Conservation (phyloP, 106 monocot species). For the Apostasia shenzhenica region DNA sequence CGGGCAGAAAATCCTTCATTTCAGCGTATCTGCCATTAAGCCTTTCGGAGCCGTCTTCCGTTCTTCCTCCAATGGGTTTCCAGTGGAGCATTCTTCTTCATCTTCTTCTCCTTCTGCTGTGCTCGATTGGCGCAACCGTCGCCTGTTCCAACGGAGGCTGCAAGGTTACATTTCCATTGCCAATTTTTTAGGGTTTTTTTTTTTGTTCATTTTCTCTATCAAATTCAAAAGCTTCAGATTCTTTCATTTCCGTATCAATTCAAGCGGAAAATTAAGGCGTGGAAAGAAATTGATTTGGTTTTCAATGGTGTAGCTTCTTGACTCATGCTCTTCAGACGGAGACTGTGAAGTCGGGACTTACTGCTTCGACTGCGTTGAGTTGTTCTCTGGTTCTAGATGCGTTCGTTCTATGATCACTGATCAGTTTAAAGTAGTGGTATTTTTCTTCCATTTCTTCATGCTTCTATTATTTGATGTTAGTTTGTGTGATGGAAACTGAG, state of each 20-base stretch:
- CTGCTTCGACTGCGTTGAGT: slow-evolving; percentile 36
- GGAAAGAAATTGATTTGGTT: not conserved
- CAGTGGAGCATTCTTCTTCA: not conserved
- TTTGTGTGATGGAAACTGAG: not conserved
- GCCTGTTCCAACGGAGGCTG: slow-evolving; percentile 34
- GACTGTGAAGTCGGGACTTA: slow-evolving; percentile 52
- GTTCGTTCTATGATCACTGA: slow-evolving; percentile 26
- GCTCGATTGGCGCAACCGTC: slow-evolving; percentile 8
- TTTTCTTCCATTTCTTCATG: not conserved
- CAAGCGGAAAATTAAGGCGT: too few relatives aligned
- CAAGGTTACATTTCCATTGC: slow-evolving; percentile 8
- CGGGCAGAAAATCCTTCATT: too few relatives aligned
- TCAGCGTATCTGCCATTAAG: too few relatives aligned
- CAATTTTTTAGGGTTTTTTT: not conserved
- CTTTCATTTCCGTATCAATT: not conserved
- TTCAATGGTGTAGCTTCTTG: slow-evolving; percentile 19
- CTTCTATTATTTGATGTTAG: not conserved
- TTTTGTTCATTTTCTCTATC: not conserved
- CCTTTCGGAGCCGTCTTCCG: not conserved
- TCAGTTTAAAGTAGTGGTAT: slow-evolving; percentile 35
- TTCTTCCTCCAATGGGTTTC: slow-evolving; percentile 17
- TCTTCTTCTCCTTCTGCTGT: slow-evolving; percentile 4
- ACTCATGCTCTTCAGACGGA: slow-evolving; percentile 24
- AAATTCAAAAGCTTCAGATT: not conserved
- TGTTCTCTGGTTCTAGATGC: slow-evolving; percentile 33